These are phyloP conservation scores for Draba incana DNA, from an alignment of 345 rosid species.

Conservation along the genomic window DNA sequence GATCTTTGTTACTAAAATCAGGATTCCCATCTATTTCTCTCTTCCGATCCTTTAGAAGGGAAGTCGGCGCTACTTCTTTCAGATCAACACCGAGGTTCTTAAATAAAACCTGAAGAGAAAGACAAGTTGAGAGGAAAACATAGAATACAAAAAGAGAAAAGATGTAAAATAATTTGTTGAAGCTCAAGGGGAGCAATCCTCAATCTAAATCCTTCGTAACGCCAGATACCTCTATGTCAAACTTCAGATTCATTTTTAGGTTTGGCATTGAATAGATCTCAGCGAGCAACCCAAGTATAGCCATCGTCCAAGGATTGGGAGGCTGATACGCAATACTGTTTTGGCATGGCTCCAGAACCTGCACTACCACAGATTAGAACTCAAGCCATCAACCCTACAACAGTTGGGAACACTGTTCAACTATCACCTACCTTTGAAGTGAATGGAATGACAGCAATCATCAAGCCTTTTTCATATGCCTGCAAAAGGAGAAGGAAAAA, in stretches of 20 bases:
- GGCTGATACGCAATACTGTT: constrained; percentile 96
- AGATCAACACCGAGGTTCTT: constrained; percentile 89
- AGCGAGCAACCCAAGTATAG: constrained; percentile 84
- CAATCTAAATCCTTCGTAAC: constrained; percentile 10
- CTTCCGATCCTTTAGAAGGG: constrained; percentile 86
- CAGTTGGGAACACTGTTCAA: constrained; percentile 19
- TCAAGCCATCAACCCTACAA: constrained; percentile 13
- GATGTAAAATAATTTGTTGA: neutral
- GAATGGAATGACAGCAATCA: constrained; percentile 99
- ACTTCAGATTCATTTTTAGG: constrained; percentile 96
- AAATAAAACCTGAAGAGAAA: constrained; percentile 67
- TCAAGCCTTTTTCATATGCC: constrained; percentile 98
- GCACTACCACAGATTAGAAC: constrained; percentile 32
- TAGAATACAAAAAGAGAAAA: neutral
- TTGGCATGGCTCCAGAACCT: constrained; percentile 94
- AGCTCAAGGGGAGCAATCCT: constrained; percentile 4
- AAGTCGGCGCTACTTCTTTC: constrained; percentile 87
- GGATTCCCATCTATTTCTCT: constrained; percentile 97
- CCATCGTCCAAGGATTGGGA: constrained; percentile 99
- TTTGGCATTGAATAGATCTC: constrained; percentile 98
- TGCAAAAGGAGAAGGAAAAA: constrained; percentile 38
- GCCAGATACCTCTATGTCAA: constrained; percentile 87
- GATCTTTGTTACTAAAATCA: constrained; percentile 93
- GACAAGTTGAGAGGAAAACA: neutral
- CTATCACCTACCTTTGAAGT: constrained; percentile 79